Base-by-base conservation (phyloP, 164 flowering plant species). In the Aristolochia californica region DNA sequence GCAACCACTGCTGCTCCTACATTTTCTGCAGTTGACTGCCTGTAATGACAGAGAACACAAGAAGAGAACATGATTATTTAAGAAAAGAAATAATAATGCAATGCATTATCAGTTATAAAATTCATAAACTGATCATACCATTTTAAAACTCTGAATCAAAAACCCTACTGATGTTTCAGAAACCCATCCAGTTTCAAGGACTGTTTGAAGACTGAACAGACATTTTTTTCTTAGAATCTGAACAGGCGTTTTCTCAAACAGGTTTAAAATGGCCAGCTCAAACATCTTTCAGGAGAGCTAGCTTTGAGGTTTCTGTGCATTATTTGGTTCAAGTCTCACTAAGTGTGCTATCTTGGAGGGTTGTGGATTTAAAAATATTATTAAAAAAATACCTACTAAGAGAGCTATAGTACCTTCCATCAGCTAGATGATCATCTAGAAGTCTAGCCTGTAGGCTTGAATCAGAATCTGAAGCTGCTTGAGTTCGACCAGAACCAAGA, bases 401-500 rank as follows among this genome's bases (percentile, higher is more conserved):
- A 4, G 40, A 8, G 40, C 10, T 34, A 23, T 18, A 20, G 8
- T 50, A 50, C 53, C 53, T 50, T 50, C 25, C 72, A 43, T 70
- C 73, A 15, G 72, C 65, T 57, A 57, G 71, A 72, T 56, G 75
- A 61, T 55, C 68, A 51, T 87, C 95, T 68, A 94, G 62, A 22
- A 94, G 87, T 67, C 96, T 81, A 28, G 82, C 77, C 58, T 88
- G 89, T 66, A 94, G 74, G 68, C 72, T 78, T 61, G 76, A 77
- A 69, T 85, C 87, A 66, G 87, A 64, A 57, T 54, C 60, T 38
- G 83, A 58, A 59, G 55, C 65, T n/a, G 74, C 67, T 59, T 68
- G 79, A 65, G 47, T 74, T 67, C 56, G 71, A 17, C 58, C 53
- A 28, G 88, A 59, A 63, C 73, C 77, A 68, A 90, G 85, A 5